Conservation (phyloP, 2,329 filamentous ascomycete species). For the Exophiala dermatitidis region DNA sequence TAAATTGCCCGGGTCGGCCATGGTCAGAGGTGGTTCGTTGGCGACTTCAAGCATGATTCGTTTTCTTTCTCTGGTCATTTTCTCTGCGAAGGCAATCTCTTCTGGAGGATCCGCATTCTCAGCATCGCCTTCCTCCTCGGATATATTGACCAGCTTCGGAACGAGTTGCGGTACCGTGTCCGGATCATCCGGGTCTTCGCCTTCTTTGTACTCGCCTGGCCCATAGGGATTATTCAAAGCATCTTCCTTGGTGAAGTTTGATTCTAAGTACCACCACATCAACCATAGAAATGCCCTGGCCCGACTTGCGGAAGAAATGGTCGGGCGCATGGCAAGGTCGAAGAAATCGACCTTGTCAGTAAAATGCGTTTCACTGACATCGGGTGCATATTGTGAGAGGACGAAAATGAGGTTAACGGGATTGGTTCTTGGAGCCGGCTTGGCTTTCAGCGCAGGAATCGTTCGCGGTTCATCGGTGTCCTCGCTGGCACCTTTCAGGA, state of each 20-base stretch:
- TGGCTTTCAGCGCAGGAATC: constrained; percentile 70
- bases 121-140: constrained; percentile 43
- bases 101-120: constrained; percentile 46
- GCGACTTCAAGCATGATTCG: constrained; percentile 37
- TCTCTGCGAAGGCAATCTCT: constrained; percentile 44
- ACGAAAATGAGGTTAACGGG: constrained; percentile 97
- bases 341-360: constrained; percentile 81
- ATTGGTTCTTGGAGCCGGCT: constrained; percentile 71
- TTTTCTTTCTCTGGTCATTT: constrained; percentile 44
- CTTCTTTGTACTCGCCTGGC: constrained; percentile 32
- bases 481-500: constrained; percentile 91
- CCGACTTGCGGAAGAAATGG: constrained; percentile 71
- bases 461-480: constrained; percentile 78
- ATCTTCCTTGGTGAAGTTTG: constrained; percentile 72
- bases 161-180: constrained; percentile 43
- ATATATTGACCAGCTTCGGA: constrained; percentile 42
- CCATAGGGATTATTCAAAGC: constrained; percentile 90
- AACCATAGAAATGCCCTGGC: constrained; percentile 90
- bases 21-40: constrained; percentile 33
- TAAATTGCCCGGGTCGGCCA: constrained; percentile 28
- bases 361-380: constrained; percentile 90
- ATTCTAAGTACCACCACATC: constrained; percentile 99
- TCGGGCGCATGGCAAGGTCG: constrained; percentile 87
- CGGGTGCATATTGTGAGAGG: constrained; percentile 79
- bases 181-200: constrained; percentile 30